phyloP scores from a whole-genome alignment of 192 early-diverging fungal species.

The Umbelopsis isabellina region DNA sequence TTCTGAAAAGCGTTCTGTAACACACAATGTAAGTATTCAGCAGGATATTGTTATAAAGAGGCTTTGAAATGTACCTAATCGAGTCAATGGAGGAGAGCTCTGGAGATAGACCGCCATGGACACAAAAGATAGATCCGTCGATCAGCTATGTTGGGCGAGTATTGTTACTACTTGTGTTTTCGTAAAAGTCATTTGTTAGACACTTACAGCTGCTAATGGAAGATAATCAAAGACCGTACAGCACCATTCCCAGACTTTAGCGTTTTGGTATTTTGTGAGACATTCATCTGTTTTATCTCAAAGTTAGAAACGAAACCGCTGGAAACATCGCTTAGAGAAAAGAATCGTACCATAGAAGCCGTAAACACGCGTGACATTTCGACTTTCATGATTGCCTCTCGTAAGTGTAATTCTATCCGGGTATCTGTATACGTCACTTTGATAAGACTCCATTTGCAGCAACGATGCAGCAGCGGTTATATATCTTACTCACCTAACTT shows the following conservation, averaged over 20 bases:
- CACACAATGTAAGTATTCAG: slow-evolving; percentile 2
- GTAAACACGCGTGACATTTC: slow-evolving; percentile 96
- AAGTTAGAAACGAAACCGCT: neutral
- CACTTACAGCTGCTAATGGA: slow-evolving; percentile 84
- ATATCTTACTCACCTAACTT: slow-evolving; percentile 71
- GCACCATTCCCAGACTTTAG: slow-evolving; percentile 94
- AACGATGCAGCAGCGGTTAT: neutral
- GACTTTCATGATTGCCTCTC: slow-evolving; percentile 95
- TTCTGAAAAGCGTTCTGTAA: slow-evolving; percentile 74
- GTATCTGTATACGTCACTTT: slow-evolving; percentile 61
- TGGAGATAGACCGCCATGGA: slow-evolving; percentile 91
- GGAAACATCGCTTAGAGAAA: neutral
- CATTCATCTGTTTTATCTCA: slow-evolving; percentile 74
- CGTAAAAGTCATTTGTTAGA: neutral
- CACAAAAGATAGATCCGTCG: slow-evolving; percentile 86
- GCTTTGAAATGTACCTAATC: slow-evolving; percentile 53
- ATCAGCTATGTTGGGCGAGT: slow-evolving; percentile 62
- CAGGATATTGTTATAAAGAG: neutral
- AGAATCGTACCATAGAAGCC: slow-evolving; percentile 79
- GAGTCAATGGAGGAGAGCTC: slow-evolving; percentile 89
- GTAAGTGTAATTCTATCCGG: slow-evolving; percentile 95
- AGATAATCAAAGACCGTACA: slow-evolving; percentile 93
- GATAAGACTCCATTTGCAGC: neutral
- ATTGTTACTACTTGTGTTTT: neutral
- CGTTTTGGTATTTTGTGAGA: slow-evolving; percentile 87